These are phyloP conservation scores for Scutellaria baicalensis DNA, from an alignment of 257 asterid species.

Conservation along the genomic window DNA sequence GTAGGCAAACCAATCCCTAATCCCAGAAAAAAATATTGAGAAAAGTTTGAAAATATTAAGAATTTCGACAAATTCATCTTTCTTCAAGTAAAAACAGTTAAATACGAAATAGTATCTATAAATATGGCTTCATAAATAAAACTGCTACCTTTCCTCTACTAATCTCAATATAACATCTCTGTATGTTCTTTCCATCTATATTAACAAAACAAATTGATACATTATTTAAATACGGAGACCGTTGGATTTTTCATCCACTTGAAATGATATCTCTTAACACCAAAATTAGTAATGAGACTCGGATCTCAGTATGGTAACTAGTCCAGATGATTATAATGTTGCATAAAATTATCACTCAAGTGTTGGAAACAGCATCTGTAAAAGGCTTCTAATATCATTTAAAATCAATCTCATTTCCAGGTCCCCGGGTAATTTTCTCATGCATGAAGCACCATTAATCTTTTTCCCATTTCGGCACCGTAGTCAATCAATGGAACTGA, in stretches of 20 bases:
- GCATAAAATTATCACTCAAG: not conserved
- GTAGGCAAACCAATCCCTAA: not conserved
- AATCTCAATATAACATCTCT: not conserved
- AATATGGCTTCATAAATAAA: not conserved
- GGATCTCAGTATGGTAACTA: not conserved
- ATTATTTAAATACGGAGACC: not conserved
- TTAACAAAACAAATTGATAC: conserved; percentile 3
- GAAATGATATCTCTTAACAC: not conserved
- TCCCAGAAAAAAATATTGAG: not conserved
- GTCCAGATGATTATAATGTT: not conserved
- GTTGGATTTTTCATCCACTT: not conserved
- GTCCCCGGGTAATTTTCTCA: not conserved
- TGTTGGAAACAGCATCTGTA: not conserved
- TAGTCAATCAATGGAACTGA: not conserved
- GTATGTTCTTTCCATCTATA: conserved; percentile 3
- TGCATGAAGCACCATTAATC: not conserved
- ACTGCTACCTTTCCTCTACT: not conserved
- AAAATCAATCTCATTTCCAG: not conserved
- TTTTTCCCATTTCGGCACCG: not conserved
- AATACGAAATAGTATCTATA: not conserved
- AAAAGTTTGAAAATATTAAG: not conserved
- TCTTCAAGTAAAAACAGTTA: not conserved
- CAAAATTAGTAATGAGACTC: not conserved
- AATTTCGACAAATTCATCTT: not conserved
- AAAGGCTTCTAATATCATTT: not conserved